These are phyloP conservation scores for Alternaria viburni DNA, from an alignment of 2,329 filamentous ascomycete genomes.

Conservation along the genomic window DNA sequence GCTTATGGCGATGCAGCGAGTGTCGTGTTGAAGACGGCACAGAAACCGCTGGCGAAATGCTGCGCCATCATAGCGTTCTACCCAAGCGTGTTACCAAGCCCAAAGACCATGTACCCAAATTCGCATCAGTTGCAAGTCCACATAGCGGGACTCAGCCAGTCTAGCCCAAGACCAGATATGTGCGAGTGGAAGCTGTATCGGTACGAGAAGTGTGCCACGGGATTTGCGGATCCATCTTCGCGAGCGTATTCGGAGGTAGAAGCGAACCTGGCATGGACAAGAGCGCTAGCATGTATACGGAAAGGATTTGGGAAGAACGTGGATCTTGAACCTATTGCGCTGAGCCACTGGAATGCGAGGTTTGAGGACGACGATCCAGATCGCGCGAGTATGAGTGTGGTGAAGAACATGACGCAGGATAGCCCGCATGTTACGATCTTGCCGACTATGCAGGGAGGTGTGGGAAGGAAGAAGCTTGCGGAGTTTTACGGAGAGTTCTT, in stretches of 20 bases:
- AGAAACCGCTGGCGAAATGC: conserved; percentile 50
- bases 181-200: conserved; percentile 50
- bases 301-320: conserved; percentile 46
- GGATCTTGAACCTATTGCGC: conserved; percentile 42
- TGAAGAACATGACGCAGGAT: conserved; percentile 42
- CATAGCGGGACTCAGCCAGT: conserved; percentile 47
- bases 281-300: conserved; percentile 47
- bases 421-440: conserved; percentile 47
- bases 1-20: conserved; percentile 53
- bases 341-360: conserved; percentile 44
- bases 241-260: conserved; percentile 50
- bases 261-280: conserved; percentile 51
- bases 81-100: conserved; percentile 46
- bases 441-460: conserved; percentile 54
- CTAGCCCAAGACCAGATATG: conserved; percentile 34
- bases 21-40: conserved; percentile 47
- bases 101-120: conserved; percentile 48
- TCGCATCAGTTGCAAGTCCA: conserved; percentile 50
- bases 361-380: conserved; percentile 42
- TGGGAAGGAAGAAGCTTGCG: conserved; percentile 51
- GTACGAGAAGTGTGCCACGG: conserved; percentile 46
- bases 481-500: conserved; percentile 65
- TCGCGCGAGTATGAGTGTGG: conserved; percentile 36
- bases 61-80: conserved; percentile 53
- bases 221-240: conserved; percentile 53